Base-by-base conservation (phyloP, 2,329 filamentous ascomycete genomes). In the Diaporthe humulicola region DNA sequence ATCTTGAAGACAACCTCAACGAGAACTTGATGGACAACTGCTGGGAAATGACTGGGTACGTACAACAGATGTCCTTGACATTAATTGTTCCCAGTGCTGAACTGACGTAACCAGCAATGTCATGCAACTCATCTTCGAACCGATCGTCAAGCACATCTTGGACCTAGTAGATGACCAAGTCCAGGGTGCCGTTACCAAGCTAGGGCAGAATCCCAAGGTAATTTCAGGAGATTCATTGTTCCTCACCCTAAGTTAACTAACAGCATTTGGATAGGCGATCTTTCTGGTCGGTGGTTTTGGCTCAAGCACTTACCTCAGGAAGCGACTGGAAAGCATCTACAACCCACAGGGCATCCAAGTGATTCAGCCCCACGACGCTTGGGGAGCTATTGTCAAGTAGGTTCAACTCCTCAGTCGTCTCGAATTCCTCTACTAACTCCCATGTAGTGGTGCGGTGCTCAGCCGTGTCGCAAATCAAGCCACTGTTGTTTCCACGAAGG, bases 371-470 rank as follows among this genome's bases (percentile, higher is more conserved):
- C 72, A 36, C 4, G 66, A 64, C 5, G 36, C 72, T 2, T 70
- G 72, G 72, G 56, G 54, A 9, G 72, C 72, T 2, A 70, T 74
- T 10, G 72, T 70, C 72, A 74, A 70, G 45, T 73, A 54, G 9
- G 48, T 30, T n/a, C 19, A 38, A 38, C 38, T 38, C 8, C 4
- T 4, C 36, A 1, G 4, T 14, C 4, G 3, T 2, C 3, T 4
- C 25, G 1, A 33, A 2, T n/a, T 3, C 12, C 36, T 4, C 5
- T 5, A 7, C 57, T 72, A 19, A 72, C 8, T 4, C 1, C n/a
- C 5, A 14, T 25, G 1, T 8, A 73, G 70, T 25, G 72, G 72
- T 12, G 64, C 64, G 2, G 72, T 33, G 0, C 45, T 70, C 7
- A 70, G 64, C n/a, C 72, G 72, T 4, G 12, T 74, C 1, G 22